Percentiles rank a stretch among this genome's conserved stretches.
These are phyloP conservation scores for Boletellus deceptivus DNA, from an alignment of 1,284 basidiomycete genomes.

Conservation along the genomic window DNA sequence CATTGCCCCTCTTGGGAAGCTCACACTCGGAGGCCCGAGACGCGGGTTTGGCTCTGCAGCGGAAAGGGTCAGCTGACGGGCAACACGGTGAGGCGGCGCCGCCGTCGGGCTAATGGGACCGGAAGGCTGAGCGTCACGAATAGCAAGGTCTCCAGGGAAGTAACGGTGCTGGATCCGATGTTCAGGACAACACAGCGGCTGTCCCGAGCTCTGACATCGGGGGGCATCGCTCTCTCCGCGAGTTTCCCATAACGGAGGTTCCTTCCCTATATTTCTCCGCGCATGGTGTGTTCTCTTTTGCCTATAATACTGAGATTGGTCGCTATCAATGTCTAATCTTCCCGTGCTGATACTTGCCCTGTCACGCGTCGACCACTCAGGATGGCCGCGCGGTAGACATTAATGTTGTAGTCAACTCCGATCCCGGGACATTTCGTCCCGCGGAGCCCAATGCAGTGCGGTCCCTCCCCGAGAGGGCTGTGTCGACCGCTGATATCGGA, in stretches of 20 bases:
- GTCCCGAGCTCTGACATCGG: background rate
- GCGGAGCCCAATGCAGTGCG: too few relatives aligned
- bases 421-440: too few relatives aligned
- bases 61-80: slow-evolving; percentile 7
- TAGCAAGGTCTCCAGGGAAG: background rate
- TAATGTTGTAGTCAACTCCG: too few relatives aligned
- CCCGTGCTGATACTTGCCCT: too few relatives aligned
- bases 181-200: background rate
- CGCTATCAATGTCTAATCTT: too few relatives aligned
- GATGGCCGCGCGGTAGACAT: too few relatives aligned
- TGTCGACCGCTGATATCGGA: too few relatives aligned
- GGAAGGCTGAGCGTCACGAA: background rate
- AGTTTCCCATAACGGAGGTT: slow-evolving; percentile 7
- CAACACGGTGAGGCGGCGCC: background rate
- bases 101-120: slow-evolving; percentile 5
- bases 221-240: background rate
- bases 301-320: too few relatives aligned
- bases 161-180: background rate
- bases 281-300: background rate
- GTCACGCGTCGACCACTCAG: too few relatives aligned
- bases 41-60: background rate
- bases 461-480: too few relatives aligned
- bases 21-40: background rate
- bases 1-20: background rate
- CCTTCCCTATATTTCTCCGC: background rate